Base-by-base conservation (phyloP, 2,329 filamentous ascomycete species). In the Ophiostoma triangulosporum region DNA sequence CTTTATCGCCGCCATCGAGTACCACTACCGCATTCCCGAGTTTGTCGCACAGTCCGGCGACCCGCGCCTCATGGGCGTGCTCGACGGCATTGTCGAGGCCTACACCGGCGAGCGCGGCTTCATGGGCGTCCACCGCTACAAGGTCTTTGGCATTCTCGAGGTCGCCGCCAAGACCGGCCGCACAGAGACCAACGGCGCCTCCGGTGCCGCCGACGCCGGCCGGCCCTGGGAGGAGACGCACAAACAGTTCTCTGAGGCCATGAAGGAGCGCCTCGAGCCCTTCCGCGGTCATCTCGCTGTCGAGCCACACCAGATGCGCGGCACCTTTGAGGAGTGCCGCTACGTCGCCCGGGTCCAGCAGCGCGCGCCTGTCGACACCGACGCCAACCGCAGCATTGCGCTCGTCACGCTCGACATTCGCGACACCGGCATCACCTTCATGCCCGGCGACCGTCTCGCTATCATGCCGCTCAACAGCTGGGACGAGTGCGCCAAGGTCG, bases 111-210 rank as follows among this genome's bases (percentile, higher is more conserved):
- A 77, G 57, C 67, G 74, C 20, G 75, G 75, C 0, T 78, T 77
- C 60, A 76, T 78, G 74, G 74, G 75, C 5, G 72, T 70, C 0
- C 75, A 78, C 58, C 64, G 74, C n/a, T 77, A 77, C 61, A 78
- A 78, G 59, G 75, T 78, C 4, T 78, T 76, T 57, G 75, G 74
- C 1, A 73, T 78, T 27, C 68, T 77, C 0, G 74, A 77, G 54
- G 70, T 76, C 14, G 74, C 74, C 1, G 71, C 69, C 38, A 77
- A 78, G 61, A 74, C 72, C 0, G 74, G 75, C 2, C 68, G 75
- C 4, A 73, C 74, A 0, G 74, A 71, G 55, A 77, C 74, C 0
- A 77, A 77, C 51, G 74, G 75, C 2, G 65, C 69, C 14, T 75
- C 74, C 1, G 75, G 74, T 0, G 68, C 67, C 4, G 65, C 65